A percentile compares a stretch with the other conserved stretches of the same genome.
phyloP scores from a whole-genome alignment of 1,284 basidiomycete species.

The Leucoagaricus sp. region DNA sequence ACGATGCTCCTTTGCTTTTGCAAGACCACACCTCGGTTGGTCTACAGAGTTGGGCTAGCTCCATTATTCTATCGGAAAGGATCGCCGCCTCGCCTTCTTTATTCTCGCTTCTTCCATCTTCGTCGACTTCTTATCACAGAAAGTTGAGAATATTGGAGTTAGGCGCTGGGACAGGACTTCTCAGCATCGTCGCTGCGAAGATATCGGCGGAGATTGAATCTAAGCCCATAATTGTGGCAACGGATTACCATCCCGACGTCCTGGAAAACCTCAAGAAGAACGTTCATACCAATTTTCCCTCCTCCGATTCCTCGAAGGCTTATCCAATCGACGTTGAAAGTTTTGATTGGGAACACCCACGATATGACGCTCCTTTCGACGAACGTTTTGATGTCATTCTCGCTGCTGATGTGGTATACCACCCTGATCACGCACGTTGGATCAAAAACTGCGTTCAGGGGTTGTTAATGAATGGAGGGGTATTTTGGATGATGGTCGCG shows the following conservation, averaged over 20 bases:
- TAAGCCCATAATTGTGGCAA: conserved; percentile 55
- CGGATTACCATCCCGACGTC: conserved; percentile 81
- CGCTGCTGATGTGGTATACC: conserved; percentile 76
- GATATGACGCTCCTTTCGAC: conserved; percentile 35
- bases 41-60: conserved; percentile 86
- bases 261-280: conserved; percentile 72
- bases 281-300: conserved; percentile 58
- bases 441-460: conserved; percentile 59
- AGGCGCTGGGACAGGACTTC: conserved; percentile 85
- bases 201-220: conserved; percentile 37
- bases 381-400: conserved; percentile 54
- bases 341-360: conserved; percentile 74
- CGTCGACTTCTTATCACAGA: background rate
- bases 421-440: conserved; percentile 66
- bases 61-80: conserved; percentile 74
- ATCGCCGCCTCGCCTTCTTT: conserved; percentile 57
- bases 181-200: conserved; percentile 73
- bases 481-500: conserved; percentile 76
- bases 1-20: conserved; percentile 72
- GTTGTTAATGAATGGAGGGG: conserved; percentile 39
- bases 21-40: conserved; percentile 83
- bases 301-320: background rate
- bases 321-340: conserved; percentile 46
- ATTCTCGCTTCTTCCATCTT: conserved; percentile 40
- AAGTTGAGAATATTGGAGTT: conserved; percentile 71